Conservation (phyloP, 345 rosid genomes). For the Pugionium dolabratum region DNA sequence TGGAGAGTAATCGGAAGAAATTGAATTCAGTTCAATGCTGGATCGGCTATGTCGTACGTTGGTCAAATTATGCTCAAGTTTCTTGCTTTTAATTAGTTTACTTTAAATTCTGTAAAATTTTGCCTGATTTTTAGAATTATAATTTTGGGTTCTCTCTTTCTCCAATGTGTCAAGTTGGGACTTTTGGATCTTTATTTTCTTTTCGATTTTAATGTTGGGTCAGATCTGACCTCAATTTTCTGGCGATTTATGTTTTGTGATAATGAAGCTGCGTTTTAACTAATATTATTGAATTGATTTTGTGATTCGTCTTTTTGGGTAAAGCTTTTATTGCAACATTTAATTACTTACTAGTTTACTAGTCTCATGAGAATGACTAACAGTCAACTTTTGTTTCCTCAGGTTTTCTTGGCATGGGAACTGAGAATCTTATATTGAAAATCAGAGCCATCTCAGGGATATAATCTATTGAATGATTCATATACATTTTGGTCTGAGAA, state of each 20-base stretch:
- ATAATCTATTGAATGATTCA: constrained; percentile 14
- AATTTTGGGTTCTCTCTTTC: background rate
- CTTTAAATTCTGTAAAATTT: background rate
- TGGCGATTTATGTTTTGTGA: background rate
- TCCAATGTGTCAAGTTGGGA: constrained; percentile 5
- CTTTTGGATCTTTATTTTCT: background rate
- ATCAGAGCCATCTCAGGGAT: constrained; percentile 11
- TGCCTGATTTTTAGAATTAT: background rate
- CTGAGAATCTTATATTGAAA: constrained; percentile 11
- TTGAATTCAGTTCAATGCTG: constrained; percentile 18
- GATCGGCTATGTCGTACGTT: constrained; percentile 27
- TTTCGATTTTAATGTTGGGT: constrained; percentile 6
- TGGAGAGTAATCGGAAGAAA: background rate
- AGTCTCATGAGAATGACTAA: constrained; percentile 11
- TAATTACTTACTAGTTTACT: background rate
- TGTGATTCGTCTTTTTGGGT: background rate
- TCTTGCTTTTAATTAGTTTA: constrained; percentile 8
- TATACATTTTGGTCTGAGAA: constrained; percentile 15
- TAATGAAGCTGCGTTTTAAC: constrained; percentile 8
- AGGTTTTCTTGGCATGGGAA: constrained; percentile 4
- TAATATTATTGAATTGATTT: constrained; percentile 15
- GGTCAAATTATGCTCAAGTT: constrained; percentile 1
- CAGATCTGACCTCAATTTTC: constrained; percentile 33
- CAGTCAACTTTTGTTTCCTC: background rate
- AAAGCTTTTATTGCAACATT: constrained; percentile 13